A percentile compares a stretch with the other conserved stretches of the same genome.
These are phyloP conservation scores for Phytophthora pseudosyringae DNA, from an alignment of 352 stramenopile genomes.

Conservation along the genomic window DNA sequence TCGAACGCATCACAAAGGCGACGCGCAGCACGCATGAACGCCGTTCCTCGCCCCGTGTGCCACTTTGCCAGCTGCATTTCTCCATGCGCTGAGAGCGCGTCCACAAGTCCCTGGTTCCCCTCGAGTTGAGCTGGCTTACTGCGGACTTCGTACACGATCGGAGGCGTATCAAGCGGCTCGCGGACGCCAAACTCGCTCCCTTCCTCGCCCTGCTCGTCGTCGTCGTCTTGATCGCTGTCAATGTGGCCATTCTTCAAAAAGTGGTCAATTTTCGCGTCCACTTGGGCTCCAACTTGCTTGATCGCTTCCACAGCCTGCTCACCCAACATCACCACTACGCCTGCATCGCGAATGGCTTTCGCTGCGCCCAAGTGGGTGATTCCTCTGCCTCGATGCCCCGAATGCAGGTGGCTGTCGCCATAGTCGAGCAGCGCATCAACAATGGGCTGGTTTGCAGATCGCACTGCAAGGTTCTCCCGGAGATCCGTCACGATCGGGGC, in stretches of 20 bases:
- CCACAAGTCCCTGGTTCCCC: neutral
- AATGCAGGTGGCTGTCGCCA: slow-evolving; percentile 2
- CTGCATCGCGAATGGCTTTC: slow-evolving; percentile 6
- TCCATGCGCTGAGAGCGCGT: neutral
- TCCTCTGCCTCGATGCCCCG: neutral
- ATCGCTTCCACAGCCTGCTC: neutral
- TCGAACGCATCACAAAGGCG: neutral
- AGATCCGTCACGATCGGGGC: neutral
- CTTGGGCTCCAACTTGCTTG: slow-evolving; percentile 1
- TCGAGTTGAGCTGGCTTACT: neutral
- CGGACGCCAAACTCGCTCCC: slow-evolving; percentile 2
- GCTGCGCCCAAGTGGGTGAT: slow-evolving; percentile 6
- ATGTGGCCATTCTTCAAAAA: neutral
- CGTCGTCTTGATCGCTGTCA: neutral
- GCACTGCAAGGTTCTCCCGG: neutral
- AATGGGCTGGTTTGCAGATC: neutral
- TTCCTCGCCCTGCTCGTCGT: neutral
- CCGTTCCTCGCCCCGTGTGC: slow-evolving; percentile 4
- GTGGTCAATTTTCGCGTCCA: slow-evolving; percentile 1
- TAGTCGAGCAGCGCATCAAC: slow-evolving; percentile 1
- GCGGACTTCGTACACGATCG: neutral
- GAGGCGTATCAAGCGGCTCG: neutral
- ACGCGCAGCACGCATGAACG: neutral
- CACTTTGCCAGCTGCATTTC: neutral
- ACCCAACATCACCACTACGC: slow-evolving; percentile 2